Evolutionary conservation across 257 asterid species (phyloP), one percentile per base, ranked within the genome.

Genomic region (Ballota nigra): DNA sequence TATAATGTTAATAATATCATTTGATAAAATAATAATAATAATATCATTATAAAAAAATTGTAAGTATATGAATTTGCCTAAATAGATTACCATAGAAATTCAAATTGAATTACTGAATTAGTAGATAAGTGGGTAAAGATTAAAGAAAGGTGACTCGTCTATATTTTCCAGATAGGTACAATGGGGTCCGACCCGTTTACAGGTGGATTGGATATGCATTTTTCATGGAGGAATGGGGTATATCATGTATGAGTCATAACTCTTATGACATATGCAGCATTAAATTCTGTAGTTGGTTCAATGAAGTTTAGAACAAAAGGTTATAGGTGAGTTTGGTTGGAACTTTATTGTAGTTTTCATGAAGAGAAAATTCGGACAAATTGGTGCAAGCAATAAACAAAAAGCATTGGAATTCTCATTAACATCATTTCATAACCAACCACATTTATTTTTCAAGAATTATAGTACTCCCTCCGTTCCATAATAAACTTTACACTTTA

Each of bases 311-410:
- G 75, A 74, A 75, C 49, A 55, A 20, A 70, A 62, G 68, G 16
- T 75, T 73, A 71, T 75, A 70, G 85, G 80, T 65, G 72, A 62
- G 75, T 60, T 63, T 20, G 69, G 83, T 72, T 75, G 68, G 65
- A 72, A 81, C 74, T 74, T 77, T 68, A 33, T 52, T 51, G 58
- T 41, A 11, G 28, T 77, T 63, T 28, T 63, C 38, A 69, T 64
- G 65, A n/a, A n/a, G 51, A 70, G 49, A 74, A 9, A 61, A 62
- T 66, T 70, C 24, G 24, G 47, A 43, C 45, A 63, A 62, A 15
- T 64, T 16, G 61, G 59, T 58, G 64, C 18, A 52, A 41, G 57
- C 3, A 40, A 24, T 36, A 64, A 63, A 63, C 45, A 22, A 75
- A 79, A 28, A 4, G 40, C 19, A 28, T 57, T 38, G 22, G 19